Percentiles rank a stretch among this genome's conserved stretches.
Evolutionary conservation across 768 basidiomycete genomes (phyloP).

Genomic region (Lactifluus subvellereus): DNA sequence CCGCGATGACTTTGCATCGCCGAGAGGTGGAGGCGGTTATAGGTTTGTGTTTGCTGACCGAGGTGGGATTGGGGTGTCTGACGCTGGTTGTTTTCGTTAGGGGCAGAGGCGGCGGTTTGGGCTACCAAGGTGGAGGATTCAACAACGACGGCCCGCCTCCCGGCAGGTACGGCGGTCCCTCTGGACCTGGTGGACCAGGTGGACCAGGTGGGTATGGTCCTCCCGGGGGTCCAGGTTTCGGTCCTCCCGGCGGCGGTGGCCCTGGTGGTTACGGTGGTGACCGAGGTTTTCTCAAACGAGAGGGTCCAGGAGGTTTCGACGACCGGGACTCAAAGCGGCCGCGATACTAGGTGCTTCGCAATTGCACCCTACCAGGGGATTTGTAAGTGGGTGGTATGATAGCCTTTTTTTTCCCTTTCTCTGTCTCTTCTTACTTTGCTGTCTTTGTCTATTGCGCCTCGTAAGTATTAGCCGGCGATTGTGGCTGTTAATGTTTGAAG

Average conservation of each 20-base stretch:
- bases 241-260: constrained; percentile 32
- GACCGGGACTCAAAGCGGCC: constrained; percentile 79
- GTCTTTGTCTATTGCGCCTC: constrained; percentile 5
- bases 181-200: constrained; percentile 33
- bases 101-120: constrained; percentile 25
- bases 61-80: background rate
- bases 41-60: constrained; percentile 19
- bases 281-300: constrained; percentile 63
- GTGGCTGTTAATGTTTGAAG: constrained; percentile 11
- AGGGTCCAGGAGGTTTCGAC: constrained; percentile 63
- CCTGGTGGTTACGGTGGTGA: constrained; percentile 39
- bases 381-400: constrained; percentile 22
- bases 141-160: constrained; percentile 35
- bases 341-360: constrained; percentile 46
- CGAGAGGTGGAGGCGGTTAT: constrained; percentile 30
- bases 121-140: constrained; percentile 25
- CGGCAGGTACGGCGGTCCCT: constrained; percentile 34
- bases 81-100: background rate
- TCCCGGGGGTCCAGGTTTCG: constrained; percentile 32
- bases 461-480: constrained; percentile 18
- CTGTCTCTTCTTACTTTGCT: constrained; percentile 6
- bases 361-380: background rate
- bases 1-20: constrained; percentile 24
- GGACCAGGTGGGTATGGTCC: constrained; percentile 41
- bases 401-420: constrained; percentile 16